Conservation (phyloP, 139 green algal genomes). For the Chlorella ohadii region DNA sequence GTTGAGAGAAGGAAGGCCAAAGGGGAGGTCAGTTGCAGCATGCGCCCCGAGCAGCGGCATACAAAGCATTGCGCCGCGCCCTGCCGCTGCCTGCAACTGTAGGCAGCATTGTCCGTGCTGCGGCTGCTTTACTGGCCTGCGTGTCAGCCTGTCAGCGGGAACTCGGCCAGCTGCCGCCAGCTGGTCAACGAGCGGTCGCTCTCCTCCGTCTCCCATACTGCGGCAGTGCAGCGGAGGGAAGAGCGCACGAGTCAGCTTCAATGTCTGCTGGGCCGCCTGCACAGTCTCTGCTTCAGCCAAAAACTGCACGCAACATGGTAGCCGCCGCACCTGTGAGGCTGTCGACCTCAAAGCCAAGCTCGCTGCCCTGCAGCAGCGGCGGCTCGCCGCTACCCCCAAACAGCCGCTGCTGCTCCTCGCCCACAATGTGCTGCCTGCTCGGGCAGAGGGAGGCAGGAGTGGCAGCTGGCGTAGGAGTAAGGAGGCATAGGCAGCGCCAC, state of each 20-base stretch:
- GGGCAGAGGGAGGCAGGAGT: neutral
- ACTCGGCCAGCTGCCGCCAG: conserved; percentile 24
- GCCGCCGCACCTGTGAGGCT: too few relatives aligned
- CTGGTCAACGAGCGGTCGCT: conserved; percentile 19
- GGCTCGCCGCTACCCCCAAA: neutral
- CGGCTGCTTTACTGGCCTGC: neutral
- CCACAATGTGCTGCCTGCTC: conserved; percentile 13
- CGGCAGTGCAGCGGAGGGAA: neutral
- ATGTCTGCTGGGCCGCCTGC: too few relatives aligned
- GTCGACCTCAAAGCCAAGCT: conserved; percentile 26
- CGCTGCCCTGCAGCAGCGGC: neutral
- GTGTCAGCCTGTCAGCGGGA: neutral
- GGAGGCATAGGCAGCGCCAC: too few relatives aligned
- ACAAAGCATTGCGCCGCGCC: too few relatives aligned
- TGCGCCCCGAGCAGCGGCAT: too few relatives aligned
- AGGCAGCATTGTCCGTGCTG: too few relatives aligned
- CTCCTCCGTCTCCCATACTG: conserved; percentile 44
- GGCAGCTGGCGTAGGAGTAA: too few relatives aligned
- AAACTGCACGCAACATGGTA: too few relatives aligned
- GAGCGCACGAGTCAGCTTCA: too few relatives aligned
- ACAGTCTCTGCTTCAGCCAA: too few relatives aligned
- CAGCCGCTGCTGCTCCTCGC: conserved; percentile 21
- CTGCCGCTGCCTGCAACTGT: neutral
- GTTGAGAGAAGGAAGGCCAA: too few relatives aligned
- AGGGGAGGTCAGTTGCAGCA: too few relatives aligned